Percentiles rank a stretch among this genome's conserved stretches.
Evolutionary conservation across 179 eudicot genomes (phyloP).

Genomic region (Spergularia azorica): DNA sequence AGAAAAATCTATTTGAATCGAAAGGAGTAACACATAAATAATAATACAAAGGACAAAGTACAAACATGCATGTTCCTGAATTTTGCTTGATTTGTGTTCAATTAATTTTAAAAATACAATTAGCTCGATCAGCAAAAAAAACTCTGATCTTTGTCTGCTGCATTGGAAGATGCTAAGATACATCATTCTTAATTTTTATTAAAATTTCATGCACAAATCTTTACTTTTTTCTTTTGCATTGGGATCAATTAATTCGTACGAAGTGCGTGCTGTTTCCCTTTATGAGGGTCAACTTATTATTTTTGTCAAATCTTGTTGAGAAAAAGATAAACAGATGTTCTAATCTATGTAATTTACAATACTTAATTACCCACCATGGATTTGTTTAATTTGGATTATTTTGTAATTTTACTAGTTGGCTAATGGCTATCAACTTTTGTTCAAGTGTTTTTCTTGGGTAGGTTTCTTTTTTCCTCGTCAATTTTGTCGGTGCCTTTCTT

Average conservation of each 20-base stretch:
- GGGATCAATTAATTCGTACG: slow-evolving; percentile 13
- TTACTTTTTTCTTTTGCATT: too few relatives aligned
- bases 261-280: slow-evolving; percentile 37
- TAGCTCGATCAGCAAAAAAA: slow-evolving; percentile 18
- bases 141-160: slow-evolving; percentile 34
- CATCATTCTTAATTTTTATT: background rate
- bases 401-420: slow-evolving; percentile 8
- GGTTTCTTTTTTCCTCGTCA: too few relatives aligned
- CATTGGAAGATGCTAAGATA: slow-evolving; percentile 28
- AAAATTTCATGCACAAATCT: too few relatives aligned
- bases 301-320: slow-evolving; percentile 31
- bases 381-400: background rate
- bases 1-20: too few relatives aligned
- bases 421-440: slow-evolving; percentile 2
- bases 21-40: slow-evolving; percentile 1
- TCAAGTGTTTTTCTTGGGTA: background rate
- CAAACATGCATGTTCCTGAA: slow-evolving; percentile 39
- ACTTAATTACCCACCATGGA: slow-evolving; percentile 8
- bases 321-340: slow-evolving; percentile 28
- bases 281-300: slow-evolving; percentile 28
- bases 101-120: slow-evolving; percentile 4
- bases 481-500: too few relatives aligned
- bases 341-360: slow-evolving; percentile 35
- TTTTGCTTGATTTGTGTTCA: slow-evolving; percentile 34
- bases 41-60: slow-evolving; percentile 30